phyloP scores from a whole-genome alignment of 148 eudicot genomes.

The Nepenthes gracilis region DNA sequence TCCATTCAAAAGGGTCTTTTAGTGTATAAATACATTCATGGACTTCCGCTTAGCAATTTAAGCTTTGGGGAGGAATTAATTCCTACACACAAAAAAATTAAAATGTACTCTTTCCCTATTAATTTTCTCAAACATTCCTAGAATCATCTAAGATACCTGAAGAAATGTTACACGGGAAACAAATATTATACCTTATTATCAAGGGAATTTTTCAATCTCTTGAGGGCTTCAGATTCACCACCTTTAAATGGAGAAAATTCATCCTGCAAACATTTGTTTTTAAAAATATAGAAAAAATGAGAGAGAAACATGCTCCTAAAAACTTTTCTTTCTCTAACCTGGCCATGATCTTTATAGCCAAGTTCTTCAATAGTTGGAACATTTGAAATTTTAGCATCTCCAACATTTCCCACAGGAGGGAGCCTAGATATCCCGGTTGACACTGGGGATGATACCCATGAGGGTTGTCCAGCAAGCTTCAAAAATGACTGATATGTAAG shows the following conservation, averaged over 20 bases:
- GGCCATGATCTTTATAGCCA: conserved; percentile 49
- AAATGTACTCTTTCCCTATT: too few species aligned
- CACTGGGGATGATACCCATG: conserved; percentile 52
- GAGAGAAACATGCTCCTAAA: not conserved
- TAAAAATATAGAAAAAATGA: not conserved
- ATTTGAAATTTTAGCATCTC: conserved; percentile 26
- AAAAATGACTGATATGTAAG: conserved; percentile 62
- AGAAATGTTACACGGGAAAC: too few species aligned
- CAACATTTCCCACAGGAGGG: conserved; percentile 52
- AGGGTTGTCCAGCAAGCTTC: conserved; percentile 70
- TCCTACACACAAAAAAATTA: too few species aligned
- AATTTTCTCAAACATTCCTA: too few species aligned
- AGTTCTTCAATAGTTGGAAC: conserved; percentile 71
- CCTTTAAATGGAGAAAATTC: conserved; percentile 75
- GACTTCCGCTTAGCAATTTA: too few species aligned
- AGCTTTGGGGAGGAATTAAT: too few species aligned
- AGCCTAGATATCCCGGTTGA: conserved; percentile 31
- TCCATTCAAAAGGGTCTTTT: too few species aligned
- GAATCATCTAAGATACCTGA: too few species aligned
- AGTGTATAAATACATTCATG: too few species aligned
- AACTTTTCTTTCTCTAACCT: conserved; percentile 24
- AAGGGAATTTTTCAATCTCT: conserved; percentile 46
- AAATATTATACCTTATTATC: conserved; percentile 39
- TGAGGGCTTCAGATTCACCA: conserved; percentile 85
- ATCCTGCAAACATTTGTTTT: conserved; percentile 29